Conservation (phyloP, 176 grass and related monocot species). For the Triticum dicoccoides region DNA sequence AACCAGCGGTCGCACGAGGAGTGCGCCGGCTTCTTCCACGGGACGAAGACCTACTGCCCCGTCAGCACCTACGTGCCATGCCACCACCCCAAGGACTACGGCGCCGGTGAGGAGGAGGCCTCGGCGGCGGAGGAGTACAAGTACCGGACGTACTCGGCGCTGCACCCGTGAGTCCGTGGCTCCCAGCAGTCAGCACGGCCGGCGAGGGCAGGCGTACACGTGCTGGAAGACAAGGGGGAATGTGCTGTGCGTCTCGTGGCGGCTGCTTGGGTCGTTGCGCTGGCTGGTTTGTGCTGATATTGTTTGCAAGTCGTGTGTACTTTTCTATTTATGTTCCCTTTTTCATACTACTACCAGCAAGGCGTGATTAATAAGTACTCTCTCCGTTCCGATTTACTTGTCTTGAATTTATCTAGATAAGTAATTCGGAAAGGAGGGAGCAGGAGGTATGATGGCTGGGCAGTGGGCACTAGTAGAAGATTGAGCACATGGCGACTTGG, state of each 20-base stretch:
- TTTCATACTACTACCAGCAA: no score
- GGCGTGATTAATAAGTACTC: no score
- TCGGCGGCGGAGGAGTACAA: slow-evolving; percentile 20
- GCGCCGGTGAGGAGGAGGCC: neutral
- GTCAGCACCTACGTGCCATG: slow-evolving; percentile 48
- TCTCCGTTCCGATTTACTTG: no score
- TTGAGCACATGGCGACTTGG: no score
- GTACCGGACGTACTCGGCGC: slow-evolving; percentile 43
- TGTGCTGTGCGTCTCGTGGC: slow-evolving; percentile 25
- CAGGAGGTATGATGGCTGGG: no score
- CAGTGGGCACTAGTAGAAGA: no score
- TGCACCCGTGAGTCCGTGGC: slow-evolving; percentile 33
- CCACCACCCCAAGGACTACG: neutral
- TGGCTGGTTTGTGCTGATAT: slow-evolving; percentile 9
- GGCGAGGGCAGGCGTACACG: neutral
- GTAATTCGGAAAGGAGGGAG: no score
- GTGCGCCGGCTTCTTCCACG: slow-evolving; percentile 51
- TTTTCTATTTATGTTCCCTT: neutral
- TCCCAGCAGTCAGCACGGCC: neutral
- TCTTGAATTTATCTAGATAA: no score
- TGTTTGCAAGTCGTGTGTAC: neutral
- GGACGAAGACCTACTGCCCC: slow-evolving; percentile 50
- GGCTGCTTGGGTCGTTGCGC: slow-evolving; percentile 20
- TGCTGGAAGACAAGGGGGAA: neutral
- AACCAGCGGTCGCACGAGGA: slow-evolving; percentile 71